Conservation (phyloP, 192 early-diverging fungal species). For the Diversispora epigaea region DNA sequence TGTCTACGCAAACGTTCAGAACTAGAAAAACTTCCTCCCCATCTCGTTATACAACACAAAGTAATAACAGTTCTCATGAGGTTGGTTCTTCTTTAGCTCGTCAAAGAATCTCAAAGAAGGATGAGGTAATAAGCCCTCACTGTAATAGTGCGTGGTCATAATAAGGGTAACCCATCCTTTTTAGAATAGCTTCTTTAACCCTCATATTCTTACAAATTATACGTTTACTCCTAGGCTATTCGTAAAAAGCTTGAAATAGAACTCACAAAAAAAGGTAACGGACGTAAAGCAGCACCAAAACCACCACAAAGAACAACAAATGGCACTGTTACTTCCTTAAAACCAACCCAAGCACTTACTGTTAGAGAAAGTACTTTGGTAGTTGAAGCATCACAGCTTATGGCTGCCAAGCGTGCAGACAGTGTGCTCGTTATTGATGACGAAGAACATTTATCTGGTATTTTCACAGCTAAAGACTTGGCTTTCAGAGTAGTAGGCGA, state of each 20-base stretch:
- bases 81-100: conserved; percentile 43
- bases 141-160: background rate
- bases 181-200: background rate
- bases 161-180: background rate
- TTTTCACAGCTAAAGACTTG: conserved; percentile 98
- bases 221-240: conserved; percentile 44
- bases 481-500: conserved; percentile 88
- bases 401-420: conserved; percentile 97
- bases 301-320: conserved; percentile 38
- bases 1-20: conserved; percentile 6
- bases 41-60: conserved; percentile 13
- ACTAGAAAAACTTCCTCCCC: conserved; percentile 8
- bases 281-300: background rate
- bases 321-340: conserved; percentile 89
- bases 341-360: conserved; percentile 83
- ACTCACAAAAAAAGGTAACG: conserved; percentile 51
- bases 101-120: conserved; percentile 46
- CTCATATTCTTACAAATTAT: background rate
- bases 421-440: conserved; percentile 94
- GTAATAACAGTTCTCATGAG: conserved; percentile 33
- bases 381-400: conserved; percentile 84
- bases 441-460: conserved; percentile 88
- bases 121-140: conserved; percentile 37
- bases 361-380: conserved; percentile 75
- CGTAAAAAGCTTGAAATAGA: conserved; percentile 76